Percentiles rank a stretch among this genome's conserved stretches.
phyloP scores from a whole-genome alignment of 1,284 basidiomycete genomes.

The Cystobasidium pallidum region DNA sequence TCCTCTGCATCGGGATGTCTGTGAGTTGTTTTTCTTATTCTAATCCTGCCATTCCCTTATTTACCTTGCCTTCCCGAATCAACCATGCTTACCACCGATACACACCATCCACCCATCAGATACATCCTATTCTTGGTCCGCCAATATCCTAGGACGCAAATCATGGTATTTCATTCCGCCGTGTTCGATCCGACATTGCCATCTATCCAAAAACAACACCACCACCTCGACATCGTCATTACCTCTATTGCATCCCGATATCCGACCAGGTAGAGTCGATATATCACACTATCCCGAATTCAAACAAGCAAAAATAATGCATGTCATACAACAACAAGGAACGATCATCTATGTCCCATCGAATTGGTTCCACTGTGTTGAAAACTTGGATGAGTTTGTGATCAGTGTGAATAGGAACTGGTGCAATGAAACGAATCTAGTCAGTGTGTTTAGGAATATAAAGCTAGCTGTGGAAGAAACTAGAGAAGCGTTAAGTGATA shows the following conservation, averaged over 20 bases:
- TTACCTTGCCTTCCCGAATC: no score
- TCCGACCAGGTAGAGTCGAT: constrained; percentile 51
- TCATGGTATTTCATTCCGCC: constrained; percentile 64
- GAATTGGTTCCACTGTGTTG: constrained; percentile 55
- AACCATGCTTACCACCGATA: no score
- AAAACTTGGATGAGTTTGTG: constrained; percentile 51
- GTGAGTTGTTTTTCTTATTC: constrained; percentile 34
- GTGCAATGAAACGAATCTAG: constrained; percentile 61
- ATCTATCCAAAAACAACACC: not conserved
- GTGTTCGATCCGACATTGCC: constrained; percentile 44
- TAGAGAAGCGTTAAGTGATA: constrained; percentile 59
- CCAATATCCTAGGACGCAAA: constrained; percentile 63
- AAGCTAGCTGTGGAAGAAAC: constrained; percentile 56
- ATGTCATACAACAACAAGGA: constrained; percentile 54
- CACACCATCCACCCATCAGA: constrained; percentile 49
- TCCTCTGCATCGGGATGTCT: constrained; percentile 62
- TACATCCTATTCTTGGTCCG: constrained; percentile 64
- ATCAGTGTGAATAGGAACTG: constrained; percentile 63
- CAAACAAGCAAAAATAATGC: constrained; percentile 50
- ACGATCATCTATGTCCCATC: constrained; percentile 60
- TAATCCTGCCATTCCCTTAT: not conserved
- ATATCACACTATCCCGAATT: constrained; percentile 38
- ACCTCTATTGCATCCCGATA: constrained; percentile 41
- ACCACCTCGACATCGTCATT: no score
- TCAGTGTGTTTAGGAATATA: constrained; percentile 59